A percentile compares a stretch with the other conserved stretches of the same genome.
These are phyloP conservation scores for Medakamo hakoo DNA, from an alignment of 139 green algal genomes.

Conservation along the genomic window DNA sequence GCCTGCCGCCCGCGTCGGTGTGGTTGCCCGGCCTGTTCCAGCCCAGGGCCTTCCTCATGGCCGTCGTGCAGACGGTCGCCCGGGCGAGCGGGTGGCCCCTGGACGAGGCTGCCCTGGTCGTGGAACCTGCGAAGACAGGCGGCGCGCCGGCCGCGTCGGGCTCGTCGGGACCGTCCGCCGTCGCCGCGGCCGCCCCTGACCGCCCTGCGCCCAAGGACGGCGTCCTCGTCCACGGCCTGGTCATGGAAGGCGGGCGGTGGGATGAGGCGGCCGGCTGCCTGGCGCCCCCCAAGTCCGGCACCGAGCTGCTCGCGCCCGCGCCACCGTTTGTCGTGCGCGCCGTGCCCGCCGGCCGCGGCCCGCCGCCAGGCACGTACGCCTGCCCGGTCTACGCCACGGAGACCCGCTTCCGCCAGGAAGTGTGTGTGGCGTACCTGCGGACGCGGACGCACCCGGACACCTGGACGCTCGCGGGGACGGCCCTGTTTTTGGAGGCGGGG, in stretches of 20 bases:
- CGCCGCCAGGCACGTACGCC: conserved; percentile 63
- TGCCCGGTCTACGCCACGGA: conserved; percentile 79
- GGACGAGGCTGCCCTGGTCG: conserved; percentile 36
- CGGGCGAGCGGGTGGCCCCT: conserved; percentile 73
- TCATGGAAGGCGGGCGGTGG: conserved; percentile 79
- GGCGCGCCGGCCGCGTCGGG: neutral
- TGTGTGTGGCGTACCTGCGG: conserved; percentile 74
- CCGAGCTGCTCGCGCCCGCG: conserved; percentile 69
- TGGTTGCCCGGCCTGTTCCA: conserved; percentile 66
- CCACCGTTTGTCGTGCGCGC: conserved; percentile 43
- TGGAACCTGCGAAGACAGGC: conserved; percentile 8
- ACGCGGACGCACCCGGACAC: neutral
- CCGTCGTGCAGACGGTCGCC: conserved; percentile 46
- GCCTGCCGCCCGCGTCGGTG: neutral
- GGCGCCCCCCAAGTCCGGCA: conserved; percentile 66
- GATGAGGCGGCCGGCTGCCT: conserved; percentile 71
- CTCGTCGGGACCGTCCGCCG: conserved; percentile 33
- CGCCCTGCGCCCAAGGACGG: conserved; percentile 56
- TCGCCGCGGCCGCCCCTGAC: conserved; percentile 76
- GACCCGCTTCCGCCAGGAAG: conserved; percentile 69
- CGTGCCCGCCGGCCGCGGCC: conserved; percentile 69
- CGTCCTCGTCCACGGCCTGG: conserved; percentile 72
- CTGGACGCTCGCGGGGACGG: neutral
- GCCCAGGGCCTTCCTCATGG: conserved; percentile 83
- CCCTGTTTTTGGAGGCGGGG: neutral